phyloP scores from a whole-genome alignment of 2,329 filamentous ascomycete species.

The Trichoderma lentiforme region DNA sequence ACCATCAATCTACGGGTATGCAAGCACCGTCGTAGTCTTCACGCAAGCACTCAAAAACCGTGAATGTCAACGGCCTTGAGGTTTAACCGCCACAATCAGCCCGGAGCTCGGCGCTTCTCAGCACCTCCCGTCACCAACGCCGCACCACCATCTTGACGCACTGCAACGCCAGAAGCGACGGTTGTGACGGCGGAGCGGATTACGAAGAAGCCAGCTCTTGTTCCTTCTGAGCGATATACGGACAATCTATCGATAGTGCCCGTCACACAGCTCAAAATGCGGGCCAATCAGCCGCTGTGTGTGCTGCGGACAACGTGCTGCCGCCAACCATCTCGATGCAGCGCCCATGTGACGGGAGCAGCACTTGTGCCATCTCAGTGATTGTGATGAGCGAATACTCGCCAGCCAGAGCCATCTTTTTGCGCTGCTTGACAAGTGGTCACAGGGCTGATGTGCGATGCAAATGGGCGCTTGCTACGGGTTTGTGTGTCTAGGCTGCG shows the following conservation, averaged over 20 bases:
- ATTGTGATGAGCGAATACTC: not conserved
- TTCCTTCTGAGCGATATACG: constrained; percentile 5
- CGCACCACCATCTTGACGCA: constrained; percentile 8
- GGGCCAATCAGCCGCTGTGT: constrained; percentile 13
- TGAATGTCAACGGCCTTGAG: not conserved
- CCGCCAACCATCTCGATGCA: constrained; percentile 1
- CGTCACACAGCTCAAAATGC: not conserved
- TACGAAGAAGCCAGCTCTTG: not conserved
- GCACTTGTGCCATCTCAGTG: not conserved
- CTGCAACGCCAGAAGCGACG: constrained; percentile 15
- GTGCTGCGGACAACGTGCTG: constrained; percentile 3
- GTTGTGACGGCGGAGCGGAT: constrained; percentile 4
- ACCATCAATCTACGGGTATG: not conserved
- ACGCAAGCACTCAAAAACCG: not conserved
- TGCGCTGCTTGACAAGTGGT: constrained; percentile 10
- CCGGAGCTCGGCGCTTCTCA: constrained; percentile 16
- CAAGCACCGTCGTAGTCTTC: not conserved
- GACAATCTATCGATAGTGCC: constrained; percentile 9
- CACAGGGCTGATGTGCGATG: constrained; percentile 14
- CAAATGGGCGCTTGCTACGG: constrained; percentile 8
- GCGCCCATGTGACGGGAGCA: constrained; percentile 16
- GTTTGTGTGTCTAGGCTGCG: not conserved
- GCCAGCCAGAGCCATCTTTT: not conserved
- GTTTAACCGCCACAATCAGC: not conserved
- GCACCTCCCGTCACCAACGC: constrained; percentile 12